Base-by-base conservation (phyloP, 2,329 filamentous ascomycete genomes). In the Pseudonectria buxi region DNA sequence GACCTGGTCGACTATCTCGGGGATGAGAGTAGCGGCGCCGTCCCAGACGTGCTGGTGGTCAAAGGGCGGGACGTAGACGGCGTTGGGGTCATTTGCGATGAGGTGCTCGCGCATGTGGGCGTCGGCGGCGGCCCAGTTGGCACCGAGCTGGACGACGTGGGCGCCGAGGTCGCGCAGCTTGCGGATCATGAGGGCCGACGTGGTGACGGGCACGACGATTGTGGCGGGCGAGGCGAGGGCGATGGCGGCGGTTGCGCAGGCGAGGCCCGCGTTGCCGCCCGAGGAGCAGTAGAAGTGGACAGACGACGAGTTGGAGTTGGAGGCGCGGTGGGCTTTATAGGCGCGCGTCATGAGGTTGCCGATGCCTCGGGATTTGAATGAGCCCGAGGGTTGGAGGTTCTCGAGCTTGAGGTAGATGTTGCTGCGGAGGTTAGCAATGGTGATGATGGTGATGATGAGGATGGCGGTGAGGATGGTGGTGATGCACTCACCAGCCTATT, bases 381-480 rank as follows among this genome's bases (percentile, higher is more conserved):
- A 89, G 44, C 84, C 84, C 14, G 82, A 83, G 4, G 86, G 87
- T 55, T 94, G 87, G 36, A 88, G 74, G 56, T 84, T 86, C 51
- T 94, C 86, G 43, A 92, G 76, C 61, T 94, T 94, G 53, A 94
- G 78, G 59, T 84, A 86, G 59, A 94, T 77, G 64, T 83, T 81
- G 67, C 84, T 73, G 41, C 10, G 11, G 14, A 22, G 26, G 15
- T 39, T 35, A 39, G 42, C 28, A 33, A 30, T 24, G 18, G 30
- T 26, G 50, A 50, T 37, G 29, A 15, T 18, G 22, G 15, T 16
- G 11, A n/a, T n/a, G n/a, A n/a, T n/a, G n/a, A 13, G 26, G 22
- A 28, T 10, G 26, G 14, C 6, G 11, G 12, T 16, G 10, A 15
- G 7, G 18, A 16, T 14, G 12, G 11, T 14, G 14, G 25, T 26